phyloP scores from a whole-genome alignment of 345 rosid species.

The Syzygium grande region DNA sequence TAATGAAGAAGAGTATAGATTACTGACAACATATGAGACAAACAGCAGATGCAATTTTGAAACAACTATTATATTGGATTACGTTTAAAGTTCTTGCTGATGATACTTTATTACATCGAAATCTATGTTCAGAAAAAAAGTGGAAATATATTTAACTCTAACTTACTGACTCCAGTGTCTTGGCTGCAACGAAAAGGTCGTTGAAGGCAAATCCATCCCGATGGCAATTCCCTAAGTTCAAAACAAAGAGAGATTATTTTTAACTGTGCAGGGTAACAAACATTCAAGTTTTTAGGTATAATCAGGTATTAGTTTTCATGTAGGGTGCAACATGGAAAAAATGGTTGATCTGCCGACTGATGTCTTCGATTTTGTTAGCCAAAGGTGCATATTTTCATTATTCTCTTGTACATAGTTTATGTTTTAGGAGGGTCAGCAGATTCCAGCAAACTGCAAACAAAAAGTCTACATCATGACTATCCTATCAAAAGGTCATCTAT shows the following conservation, averaged over 20 bases:
- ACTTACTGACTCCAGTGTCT: conserved; percentile 51
- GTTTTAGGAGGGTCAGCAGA: not conserved
- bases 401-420: not conserved
- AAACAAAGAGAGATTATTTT: not conserved
- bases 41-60: not conserved
- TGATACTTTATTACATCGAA: not conserved
- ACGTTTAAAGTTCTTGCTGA: not conserved
- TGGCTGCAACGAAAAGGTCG: conserved; percentile 36
- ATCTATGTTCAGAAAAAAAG: too few species aligned
- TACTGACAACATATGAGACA: not conserved
- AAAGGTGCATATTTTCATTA: not conserved
- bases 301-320: not conserved
- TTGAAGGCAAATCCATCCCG: conserved; percentile 62
- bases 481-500: not conserved
- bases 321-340: not conserved
- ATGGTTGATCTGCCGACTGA: not conserved
- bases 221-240: not conserved
- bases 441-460: not conserved
- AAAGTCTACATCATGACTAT: not conserved
- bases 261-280: conserved; percentile 4
- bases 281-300: not conserved
- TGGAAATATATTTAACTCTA: not conserved
- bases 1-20: not conserved
- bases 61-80: not conserved
- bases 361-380: not conserved